A percentile compares a stretch with the other conserved stretches of the same genome.
Evolutionary conservation across 148 eudicot genomes (phyloP).

Genomic region (Bassia scoparia): DNA sequence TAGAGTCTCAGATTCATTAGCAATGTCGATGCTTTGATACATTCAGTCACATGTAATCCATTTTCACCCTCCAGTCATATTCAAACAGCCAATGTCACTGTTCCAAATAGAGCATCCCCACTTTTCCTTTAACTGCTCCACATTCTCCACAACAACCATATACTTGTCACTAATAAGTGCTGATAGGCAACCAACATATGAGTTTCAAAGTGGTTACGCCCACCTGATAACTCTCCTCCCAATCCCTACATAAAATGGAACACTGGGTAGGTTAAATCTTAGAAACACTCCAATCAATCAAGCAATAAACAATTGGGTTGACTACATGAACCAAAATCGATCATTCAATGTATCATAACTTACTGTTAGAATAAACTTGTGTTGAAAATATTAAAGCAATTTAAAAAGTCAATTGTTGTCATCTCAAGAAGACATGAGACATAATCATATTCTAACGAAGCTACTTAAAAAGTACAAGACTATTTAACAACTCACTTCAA

Average conservation of each 20-base stretch:
- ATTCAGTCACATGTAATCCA: conserved; percentile 88
- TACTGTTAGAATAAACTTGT: no score
- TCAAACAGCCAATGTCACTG: conserved; percentile 90
- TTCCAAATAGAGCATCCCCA: conserved; percentile 92
- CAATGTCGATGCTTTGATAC: conserved; percentile 98
- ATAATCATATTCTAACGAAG: no score
- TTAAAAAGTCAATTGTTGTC: no score
- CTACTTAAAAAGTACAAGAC: no score
- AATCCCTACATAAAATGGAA: conserved; percentile 46
- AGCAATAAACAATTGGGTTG: no score
- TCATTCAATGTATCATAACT: no score
- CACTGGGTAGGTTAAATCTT: neutral
- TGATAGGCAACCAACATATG: conserved; percentile 90
- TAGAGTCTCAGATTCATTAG: conserved; percentile 80
- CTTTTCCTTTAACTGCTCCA: conserved; percentile 53
- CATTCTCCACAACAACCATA: conserved; percentile 91
- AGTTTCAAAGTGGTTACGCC: conserved; percentile 79
- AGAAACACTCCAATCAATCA: no score
- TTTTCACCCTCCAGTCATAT: conserved; percentile 67
- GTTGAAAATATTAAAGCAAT: no score
- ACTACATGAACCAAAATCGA: no score
- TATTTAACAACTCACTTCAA: no score
- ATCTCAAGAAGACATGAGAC: conserved; percentile 3
- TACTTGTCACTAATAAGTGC: conserved; percentile 83
- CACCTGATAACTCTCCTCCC: conserved; percentile 84